A percentile compares a stretch with the other conserved stretches of the same genome.
Evolutionary conservation across 116 monocot genomes (phyloP).

Genomic region (Posidonia oceanica): DNA sequence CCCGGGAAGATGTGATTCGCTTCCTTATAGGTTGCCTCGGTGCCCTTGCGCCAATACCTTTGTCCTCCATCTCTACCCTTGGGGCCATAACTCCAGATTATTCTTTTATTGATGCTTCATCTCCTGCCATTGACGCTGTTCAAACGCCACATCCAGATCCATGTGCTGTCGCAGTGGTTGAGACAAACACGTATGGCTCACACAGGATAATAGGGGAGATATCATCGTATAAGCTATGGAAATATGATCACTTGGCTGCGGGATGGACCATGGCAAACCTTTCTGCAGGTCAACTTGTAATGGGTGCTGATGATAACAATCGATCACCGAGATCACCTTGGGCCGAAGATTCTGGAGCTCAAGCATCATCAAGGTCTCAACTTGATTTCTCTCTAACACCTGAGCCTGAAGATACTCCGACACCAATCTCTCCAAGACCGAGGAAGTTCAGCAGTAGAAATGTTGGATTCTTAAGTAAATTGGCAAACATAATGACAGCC

Average conservation of each 20-base stretch:
- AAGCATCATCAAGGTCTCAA: background rate
- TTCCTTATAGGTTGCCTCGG: conserved; percentile 88
- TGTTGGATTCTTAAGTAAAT: conserved; percentile 57
- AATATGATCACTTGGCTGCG: conserved; percentile 67
- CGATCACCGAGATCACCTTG: conserved; percentile 7
- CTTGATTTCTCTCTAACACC: conserved; percentile 11
- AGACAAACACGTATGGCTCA: conserved; percentile 40
- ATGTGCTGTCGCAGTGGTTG: conserved; percentile 56
- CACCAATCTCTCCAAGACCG: conserved; percentile 16
- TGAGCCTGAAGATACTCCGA: conserved; percentile 11
- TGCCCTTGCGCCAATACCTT: conserved; percentile 75
- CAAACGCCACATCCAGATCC: conserved; percentile 50
- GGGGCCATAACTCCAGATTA: conserved; percentile 40
- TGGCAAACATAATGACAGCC: conserved; percentile 11
- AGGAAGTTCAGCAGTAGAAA: conserved; percentile 87
- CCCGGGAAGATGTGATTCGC: conserved; percentile 74
- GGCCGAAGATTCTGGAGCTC: conserved; percentile 1
- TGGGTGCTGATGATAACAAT: conserved; percentile 56
- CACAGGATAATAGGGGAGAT: conserved; percentile 85
- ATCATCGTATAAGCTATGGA: conserved; percentile 86
- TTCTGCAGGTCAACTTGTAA: conserved; percentile 77
- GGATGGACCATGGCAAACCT: conserved; percentile 84
- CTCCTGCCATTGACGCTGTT: conserved; percentile 47
- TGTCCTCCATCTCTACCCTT: conserved; percentile 57
- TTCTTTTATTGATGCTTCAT: conserved; percentile 33